Evolutionary conservation across 1,284 basidiomycete species (phyloP).

Genomic region (Wolfiporia cocos): DNA sequence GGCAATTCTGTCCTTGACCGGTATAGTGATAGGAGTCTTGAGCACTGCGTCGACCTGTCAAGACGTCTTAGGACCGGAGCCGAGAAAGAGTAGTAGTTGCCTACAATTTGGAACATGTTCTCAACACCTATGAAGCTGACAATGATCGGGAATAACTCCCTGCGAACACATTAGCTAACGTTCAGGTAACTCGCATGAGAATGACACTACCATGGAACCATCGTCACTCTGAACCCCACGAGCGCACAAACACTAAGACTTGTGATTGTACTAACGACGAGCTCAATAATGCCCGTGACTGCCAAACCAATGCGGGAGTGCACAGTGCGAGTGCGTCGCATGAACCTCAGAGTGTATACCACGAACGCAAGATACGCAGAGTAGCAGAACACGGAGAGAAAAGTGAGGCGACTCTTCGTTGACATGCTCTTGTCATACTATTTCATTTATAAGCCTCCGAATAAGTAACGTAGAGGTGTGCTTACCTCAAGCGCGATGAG

Average conservation of each 20-base stretch:
- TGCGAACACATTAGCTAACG: constrained; percentile 24
- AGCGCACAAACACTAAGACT: constrained; percentile 88
- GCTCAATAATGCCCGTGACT: constrained; percentile 90
- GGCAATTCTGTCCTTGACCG: constrained; percentile 90
- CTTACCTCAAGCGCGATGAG: constrained; percentile 68
- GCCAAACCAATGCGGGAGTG: constrained; percentile 91
- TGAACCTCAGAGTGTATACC: constrained; percentile 72
- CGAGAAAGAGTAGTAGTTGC: constrained; percentile 20
- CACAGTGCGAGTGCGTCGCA: constrained; percentile 77
- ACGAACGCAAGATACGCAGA: constrained; percentile 78
- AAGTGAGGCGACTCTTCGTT: constrained; percentile 35
- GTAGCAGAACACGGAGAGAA: constrained; percentile 70
- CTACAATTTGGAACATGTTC: constrained; percentile 93
- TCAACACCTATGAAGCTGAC: constrained; percentile 95
- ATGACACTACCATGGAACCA: constrained; percentile 76
- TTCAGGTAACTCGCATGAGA: constrained; percentile 6
- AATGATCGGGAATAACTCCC: constrained; percentile 87
- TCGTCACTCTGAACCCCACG: constrained; percentile 77
- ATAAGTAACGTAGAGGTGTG: too few species aligned
- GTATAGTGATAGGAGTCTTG: constrained; percentile 82
- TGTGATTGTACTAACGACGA: constrained; percentile 88
- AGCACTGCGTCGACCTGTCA: constrained; percentile 82
- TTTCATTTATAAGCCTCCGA: too few species aligned
- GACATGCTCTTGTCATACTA: constrained; percentile 45
- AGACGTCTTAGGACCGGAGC: constrained; percentile 2